phyloP scores from a whole-genome alignment of 331 rosid species.

The Pyrus hybrid region DNA sequence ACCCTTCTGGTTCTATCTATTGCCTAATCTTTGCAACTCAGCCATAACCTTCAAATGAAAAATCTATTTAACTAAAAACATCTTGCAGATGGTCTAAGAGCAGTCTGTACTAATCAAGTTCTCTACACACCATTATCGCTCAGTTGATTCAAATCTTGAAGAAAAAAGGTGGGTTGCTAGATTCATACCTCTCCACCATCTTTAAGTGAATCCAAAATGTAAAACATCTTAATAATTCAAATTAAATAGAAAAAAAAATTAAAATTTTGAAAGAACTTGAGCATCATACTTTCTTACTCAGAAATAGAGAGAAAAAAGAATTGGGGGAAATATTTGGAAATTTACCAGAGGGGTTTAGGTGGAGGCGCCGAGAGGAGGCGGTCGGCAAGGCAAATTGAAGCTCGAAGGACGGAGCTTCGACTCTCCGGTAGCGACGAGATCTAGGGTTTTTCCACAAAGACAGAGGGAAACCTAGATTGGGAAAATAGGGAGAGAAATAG shows the following conservation, averaged over 20 bases:
- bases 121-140: not conserved
- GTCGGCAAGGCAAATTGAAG: constrained; percentile 6
- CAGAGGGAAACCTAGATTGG: too few species aligned
- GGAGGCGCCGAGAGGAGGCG: not conserved
- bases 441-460: constrained; percentile 31
- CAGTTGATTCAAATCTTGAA: constrained; percentile 9
- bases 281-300: too few species aligned
- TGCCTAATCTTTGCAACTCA: not conserved
- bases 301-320: too few species aligned
- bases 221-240: too few species aligned
- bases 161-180: not conserved
- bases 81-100: too few species aligned
- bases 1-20: not conserved
- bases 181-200: constrained; percentile 74
- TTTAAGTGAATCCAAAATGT: not conserved
- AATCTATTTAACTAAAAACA: too few species aligned
- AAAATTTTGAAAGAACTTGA: too few species aligned
- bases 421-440: constrained; percentile 29
- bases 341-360: constrained; percentile 1
- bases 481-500: too few species aligned
- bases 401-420: constrained; percentile 33
- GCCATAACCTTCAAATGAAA: too few species aligned
- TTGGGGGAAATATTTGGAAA: constrained; percentile 7
- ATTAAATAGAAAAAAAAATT: too few species aligned
- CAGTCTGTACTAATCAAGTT: not conserved